These are phyloP conservation scores for Penicillium italicum DNA, from an alignment of 2,329 filamentous ascomycete genomes.

Conservation along the genomic window DNA sequence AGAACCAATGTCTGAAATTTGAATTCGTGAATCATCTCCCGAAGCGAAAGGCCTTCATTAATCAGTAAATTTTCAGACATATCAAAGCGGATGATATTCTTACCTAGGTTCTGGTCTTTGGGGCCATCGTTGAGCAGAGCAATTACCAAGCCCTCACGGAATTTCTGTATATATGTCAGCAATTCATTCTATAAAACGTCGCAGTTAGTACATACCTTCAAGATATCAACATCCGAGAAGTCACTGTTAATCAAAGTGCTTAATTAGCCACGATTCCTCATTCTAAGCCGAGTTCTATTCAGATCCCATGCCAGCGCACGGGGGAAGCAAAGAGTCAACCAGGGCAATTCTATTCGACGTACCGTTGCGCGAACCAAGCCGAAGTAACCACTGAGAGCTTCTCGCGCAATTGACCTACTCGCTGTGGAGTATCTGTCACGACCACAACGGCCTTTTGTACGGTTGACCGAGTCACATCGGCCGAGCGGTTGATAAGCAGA, in stretches of 20 bases:
- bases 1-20: slow-evolving; percentile 91
- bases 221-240: slow-evolving; percentile 86
- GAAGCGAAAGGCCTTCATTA: slow-evolving; percentile 61
- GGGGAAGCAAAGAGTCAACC: background rate
- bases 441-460: slow-evolving; percentile 98
- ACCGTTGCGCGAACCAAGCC: slow-evolving; percentile 92
- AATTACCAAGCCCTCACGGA: slow-evolving; percentile 77
- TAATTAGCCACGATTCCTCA: slow-evolving; percentile 1
- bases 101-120: slow-evolving; percentile 81
- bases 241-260: slow-evolving; percentile 50
- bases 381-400: slow-evolving; percentile 85
- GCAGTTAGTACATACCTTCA: slow-evolving; percentile 51
- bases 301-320: background rate
- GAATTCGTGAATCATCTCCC: slow-evolving; percentile 91
- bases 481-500: slow-evolving; percentile 69
- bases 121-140: slow-evolving; percentile 62
- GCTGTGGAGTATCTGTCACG: slow-evolving; percentile 83
- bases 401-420: slow-evolving; percentile 86
- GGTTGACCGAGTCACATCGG: slow-evolving; percentile 92
- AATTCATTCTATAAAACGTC: background rate
- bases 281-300: background rate
- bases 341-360: slow-evolving; percentile 24
- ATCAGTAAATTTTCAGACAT: slow-evolving; percentile 10
- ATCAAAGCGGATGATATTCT: slow-evolving; percentile 31
- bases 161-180: slow-evolving; percentile 54